phyloP scores from a whole-genome alignment of 164 flowering plant species.

The Platanus orientalis region DNA sequence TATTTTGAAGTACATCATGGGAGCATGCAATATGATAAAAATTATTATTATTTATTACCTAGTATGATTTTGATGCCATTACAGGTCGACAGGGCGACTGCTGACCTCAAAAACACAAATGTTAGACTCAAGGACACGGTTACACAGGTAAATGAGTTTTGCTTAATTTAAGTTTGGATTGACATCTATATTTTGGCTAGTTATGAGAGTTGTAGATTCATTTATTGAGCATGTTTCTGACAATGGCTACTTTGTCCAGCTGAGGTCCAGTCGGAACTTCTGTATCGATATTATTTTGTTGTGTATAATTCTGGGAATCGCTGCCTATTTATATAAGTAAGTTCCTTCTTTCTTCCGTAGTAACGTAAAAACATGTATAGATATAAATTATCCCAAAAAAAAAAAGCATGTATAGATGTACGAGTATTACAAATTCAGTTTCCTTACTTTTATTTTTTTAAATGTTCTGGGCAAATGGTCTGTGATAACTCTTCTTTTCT shows the following conservation, averaged over 20 bases:
- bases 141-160: constrained; percentile 54
- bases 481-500: no score
- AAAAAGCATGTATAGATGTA: no score
- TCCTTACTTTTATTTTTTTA: no score
- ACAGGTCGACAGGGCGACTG: constrained; percentile 86
- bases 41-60: neutral
- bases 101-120: constrained; percentile 96
- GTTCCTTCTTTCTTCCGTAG: constrained; percentile 14
- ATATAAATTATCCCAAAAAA: no score
- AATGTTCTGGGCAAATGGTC: neutral
- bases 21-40: neutral
- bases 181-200: constrained; percentile 1
- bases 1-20: neutral
- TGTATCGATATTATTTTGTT: constrained; percentile 88
- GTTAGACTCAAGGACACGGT: constrained; percentile 93
- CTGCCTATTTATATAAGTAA: constrained; percentile 96
- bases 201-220: neutral
- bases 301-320: constrained; percentile 85
- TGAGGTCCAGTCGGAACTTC: constrained; percentile 91
- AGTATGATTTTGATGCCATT: neutral
- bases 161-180: neutral
- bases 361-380: neutral
- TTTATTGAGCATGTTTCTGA: neutral
- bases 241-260: constrained; percentile 36
- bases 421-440: no score